Evolutionary conservation across 1,284 basidiomycete genomes (phyloP).

Genomic region (Irpex sp.): DNA sequence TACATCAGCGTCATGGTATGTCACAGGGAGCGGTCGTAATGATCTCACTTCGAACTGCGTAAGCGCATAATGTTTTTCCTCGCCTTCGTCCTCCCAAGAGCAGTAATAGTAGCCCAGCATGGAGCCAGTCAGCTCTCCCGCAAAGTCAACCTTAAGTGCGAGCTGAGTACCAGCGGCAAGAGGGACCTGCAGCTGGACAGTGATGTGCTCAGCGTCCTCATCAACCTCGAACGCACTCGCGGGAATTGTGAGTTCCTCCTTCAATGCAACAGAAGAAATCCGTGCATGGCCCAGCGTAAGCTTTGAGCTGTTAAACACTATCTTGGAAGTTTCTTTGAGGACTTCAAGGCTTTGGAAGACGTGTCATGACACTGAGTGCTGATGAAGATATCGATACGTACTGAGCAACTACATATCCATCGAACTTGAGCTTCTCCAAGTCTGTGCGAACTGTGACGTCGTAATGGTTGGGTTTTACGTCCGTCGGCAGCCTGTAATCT

Average conservation of each 20-base stretch:
- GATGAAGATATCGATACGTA: slow-evolving; percentile 27
- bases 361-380: slow-evolving; percentile 5
- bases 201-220: slow-evolving; percentile 59
- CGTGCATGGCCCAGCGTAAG: slow-evolving; percentile 69
- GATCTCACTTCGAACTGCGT: slow-evolving; percentile 73
- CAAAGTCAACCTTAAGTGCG: slow-evolving; percentile 60
- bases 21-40: neutral
- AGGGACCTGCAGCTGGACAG: slow-evolving; percentile 51
- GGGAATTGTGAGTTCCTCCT: slow-evolving; percentile 48
- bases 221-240: slow-evolving; percentile 46
- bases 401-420: slow-evolving; percentile 78
- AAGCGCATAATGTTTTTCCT: slow-evolving; percentile 67
- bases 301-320: slow-evolving; percentile 73
- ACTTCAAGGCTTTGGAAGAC: slow-evolving; percentile 59
- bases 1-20: neutral
- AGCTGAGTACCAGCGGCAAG: slow-evolving; percentile 63
- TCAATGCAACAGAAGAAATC: slow-evolving; percentile 57
- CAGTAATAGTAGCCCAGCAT: slow-evolving; percentile 77
- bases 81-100: slow-evolving; percentile 50
- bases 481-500: slow-evolving; percentile 72
- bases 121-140: slow-evolving; percentile 57
- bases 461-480: slow-evolving; percentile 80
- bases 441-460: slow-evolving; percentile 84
- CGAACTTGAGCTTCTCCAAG: slow-evolving; percentile 70
- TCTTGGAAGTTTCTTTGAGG: slow-evolving; percentile 55